Base-by-base conservation (phyloP, 495 filamentous ascomycete genomes). In the Neurospora sp. region DNA sequence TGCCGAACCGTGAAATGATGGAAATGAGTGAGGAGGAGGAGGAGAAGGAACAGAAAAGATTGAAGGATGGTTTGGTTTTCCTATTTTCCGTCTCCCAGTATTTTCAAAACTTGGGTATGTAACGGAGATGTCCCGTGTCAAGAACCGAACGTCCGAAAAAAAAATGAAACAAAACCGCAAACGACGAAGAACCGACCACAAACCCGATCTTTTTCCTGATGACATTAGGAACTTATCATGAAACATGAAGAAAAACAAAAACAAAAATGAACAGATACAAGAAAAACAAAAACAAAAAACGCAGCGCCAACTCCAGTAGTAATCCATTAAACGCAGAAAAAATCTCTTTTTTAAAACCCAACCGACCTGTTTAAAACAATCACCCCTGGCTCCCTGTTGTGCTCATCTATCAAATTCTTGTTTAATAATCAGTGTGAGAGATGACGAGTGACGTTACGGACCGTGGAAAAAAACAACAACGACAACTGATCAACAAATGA, bases 401-500 rank as follows among this genome's bases (percentile, higher is more conserved):
- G 62, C 75, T 77, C 75, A 74, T 80, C 78, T 76, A 78, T 78
- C 77, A 77, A 77, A 77, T 79, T 77, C 74, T 78, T 76, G 76
- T 46, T 40, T 18, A 70, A 71, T 73, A 78, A 81, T 79, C 77
- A 80, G 77, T 62, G 27, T 5, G 23, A 82, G 71, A 78, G 82
- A 79, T 82, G 81, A 85, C 79, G 23, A 76, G 79, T 83, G 72
- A 72, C 78, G 62, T 75, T 71, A 70, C 73, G 71, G 49, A 44
- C 72, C 76, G 71, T 71, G 39, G n/a, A 38, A 9, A 74, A 27
- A 46, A 42, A 44, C 35, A 37, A 38, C 35, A 35, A 5, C 9
- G 12, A 23, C n/a, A 77, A 46, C 18, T 37, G 70, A 74, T 85
- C 73, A 90, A 76, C 82, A 84, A 73, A 93, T 87, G 82, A 90